A percentile compares a stretch with the other conserved stretches of the same genome.
These are phyloP conservation scores for Pelargonium australe DNA, from an alignment of 441 rosid species.

Conservation along the genomic window DNA sequence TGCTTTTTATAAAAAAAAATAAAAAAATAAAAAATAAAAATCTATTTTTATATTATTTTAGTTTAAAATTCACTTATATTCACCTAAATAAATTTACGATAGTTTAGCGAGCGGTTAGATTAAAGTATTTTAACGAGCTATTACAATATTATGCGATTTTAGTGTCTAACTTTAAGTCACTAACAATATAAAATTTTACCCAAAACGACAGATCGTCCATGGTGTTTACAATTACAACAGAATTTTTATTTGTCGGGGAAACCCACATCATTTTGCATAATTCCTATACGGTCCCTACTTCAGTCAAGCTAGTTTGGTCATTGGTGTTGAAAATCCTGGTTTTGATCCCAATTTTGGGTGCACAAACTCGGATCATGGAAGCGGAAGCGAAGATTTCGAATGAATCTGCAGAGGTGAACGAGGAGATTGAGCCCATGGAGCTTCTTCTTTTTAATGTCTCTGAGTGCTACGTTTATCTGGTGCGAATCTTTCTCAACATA, in stretches of 20 bases:
- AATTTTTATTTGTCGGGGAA: background rate
- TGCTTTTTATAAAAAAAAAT: too few relatives aligned
- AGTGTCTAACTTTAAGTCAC: too few relatives aligned
- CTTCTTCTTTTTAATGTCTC: background rate
- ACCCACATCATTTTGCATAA: background rate
- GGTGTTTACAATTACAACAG: too few relatives aligned
- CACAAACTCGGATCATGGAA: background rate
- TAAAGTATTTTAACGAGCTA: too few relatives aligned
- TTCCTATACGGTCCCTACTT: background rate
- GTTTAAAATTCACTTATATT: too few relatives aligned
- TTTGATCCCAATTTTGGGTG: background rate
- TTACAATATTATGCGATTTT: too few relatives aligned
- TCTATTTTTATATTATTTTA: too few relatives aligned
- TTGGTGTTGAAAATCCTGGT: background rate
- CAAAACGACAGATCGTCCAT: too few relatives aligned
- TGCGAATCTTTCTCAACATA: background rate
- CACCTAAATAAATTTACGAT: too few relatives aligned
- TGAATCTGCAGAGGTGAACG: background rate
- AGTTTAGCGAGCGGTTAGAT: too few relatives aligned
- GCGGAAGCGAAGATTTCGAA: background rate
- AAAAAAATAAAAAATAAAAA: too few relatives aligned
- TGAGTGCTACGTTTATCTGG: conserved; percentile 3
- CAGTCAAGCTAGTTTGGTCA: background rate
- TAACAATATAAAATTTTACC: too few relatives aligned
- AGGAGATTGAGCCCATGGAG: background rate